Conservation (phyloP, 1,139 yeast genomes). For the Saccharomyces hybrid region DNA sequence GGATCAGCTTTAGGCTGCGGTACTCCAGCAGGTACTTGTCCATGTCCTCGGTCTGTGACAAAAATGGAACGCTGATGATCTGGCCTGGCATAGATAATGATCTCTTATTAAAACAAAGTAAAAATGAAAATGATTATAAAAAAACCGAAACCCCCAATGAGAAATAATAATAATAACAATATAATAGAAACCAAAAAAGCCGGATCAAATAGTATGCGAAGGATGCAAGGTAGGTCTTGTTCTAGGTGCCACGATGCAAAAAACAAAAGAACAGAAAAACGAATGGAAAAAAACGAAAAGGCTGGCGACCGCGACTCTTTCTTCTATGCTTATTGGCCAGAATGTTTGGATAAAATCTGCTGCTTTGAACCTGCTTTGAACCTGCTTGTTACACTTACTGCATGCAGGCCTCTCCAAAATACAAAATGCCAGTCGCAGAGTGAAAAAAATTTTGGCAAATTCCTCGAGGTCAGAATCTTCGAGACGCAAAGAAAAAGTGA, state of each 20-base stretch:
- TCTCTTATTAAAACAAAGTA: not conserved
- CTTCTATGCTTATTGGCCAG: not conserved
- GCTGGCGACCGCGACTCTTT: not conserved
- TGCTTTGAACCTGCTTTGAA: not conserved
- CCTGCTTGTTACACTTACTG: not conserved
- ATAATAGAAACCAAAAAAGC: not conserved
- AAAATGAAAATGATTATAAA: not conserved
- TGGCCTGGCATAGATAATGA: slow-evolving; percentile 25
- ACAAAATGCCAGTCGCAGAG: not conserved
- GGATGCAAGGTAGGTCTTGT: not conserved
- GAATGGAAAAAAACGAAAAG: not conserved
- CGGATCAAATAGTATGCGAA: not conserved
- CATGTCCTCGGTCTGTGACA: slow-evolving; percentile 32
- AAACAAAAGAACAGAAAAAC: not conserved
- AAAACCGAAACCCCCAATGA: not conserved
- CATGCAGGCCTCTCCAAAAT: not conserved
- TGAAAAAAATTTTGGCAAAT: not conserved
- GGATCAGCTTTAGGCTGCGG: slow-evolving; percentile 18
- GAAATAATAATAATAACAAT: not conserved
- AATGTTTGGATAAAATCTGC: not conserved
- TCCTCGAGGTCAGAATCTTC: not conserved
- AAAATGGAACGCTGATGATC: slow-evolving; percentile 27
- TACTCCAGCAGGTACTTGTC: slow-evolving; percentile 27
- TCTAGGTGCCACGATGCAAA: not conserved
- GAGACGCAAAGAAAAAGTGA: not conserved